Percentiles rank a stretch among this genome's conserved stretches.
These are phyloP conservation scores for Triticum dicoccoides DNA, from an alignment of 176 grass and related monocot genomes.

Conservation along the genomic window DNA sequence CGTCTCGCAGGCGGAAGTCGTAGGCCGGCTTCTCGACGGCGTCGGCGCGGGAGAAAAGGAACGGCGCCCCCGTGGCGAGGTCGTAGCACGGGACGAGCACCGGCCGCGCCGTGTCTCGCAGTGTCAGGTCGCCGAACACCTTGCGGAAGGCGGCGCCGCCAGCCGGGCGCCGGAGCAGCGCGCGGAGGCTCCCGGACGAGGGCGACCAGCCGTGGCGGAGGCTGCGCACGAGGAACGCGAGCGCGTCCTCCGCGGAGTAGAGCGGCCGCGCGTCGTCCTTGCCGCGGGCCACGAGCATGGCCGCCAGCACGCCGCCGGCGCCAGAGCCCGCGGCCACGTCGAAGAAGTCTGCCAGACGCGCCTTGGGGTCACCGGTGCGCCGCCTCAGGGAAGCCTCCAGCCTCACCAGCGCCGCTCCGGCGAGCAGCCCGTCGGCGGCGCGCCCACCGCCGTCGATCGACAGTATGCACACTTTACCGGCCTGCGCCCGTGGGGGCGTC, in stretches of 20 bases:
- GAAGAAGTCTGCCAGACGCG: slow-evolving; percentile 74
- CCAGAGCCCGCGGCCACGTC: slow-evolving; percentile 84
- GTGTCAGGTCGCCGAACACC: slow-evolving; percentile 66
- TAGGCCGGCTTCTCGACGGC: slow-evolving; percentile 62
- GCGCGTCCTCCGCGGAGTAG: slow-evolving; percentile 78
- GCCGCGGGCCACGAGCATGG: slow-evolving; percentile 73
- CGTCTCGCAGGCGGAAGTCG: slow-evolving; percentile 79
- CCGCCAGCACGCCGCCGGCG: slow-evolving; percentile 79
- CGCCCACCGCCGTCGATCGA: slow-evolving; percentile 85
- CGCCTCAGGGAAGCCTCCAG: slow-evolving; percentile 68
- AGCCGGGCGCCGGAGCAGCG: slow-evolving; percentile 45
- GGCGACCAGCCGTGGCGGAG: slow-evolving; percentile 27
- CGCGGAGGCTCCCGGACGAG: slow-evolving; percentile 10
- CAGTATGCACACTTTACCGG: slow-evolving; percentile 66
- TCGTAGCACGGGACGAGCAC: slow-evolving; percentile 93
- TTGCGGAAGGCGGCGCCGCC: slow-evolving; percentile 34
- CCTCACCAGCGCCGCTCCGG: slow-evolving; percentile 55
- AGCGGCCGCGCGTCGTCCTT: slow-evolving; percentile 50
- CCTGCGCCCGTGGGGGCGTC: not conserved
- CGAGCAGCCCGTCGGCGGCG: slow-evolving; percentile 68
- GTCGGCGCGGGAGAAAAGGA: slow-evolving; percentile 95
- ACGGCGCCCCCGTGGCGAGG: slow-evolving; percentile 53
- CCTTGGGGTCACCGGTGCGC: slow-evolving; percentile 49
- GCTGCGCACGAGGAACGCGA: slow-evolving; percentile 54
- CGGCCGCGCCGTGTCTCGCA: slow-evolving; percentile 67